Percentiles rank a stretch among this genome's conserved stretches.
phyloP scores from a whole-genome alignment of 768 basidiomycete genomes.

The Candolleomyces efflorescens region DNA sequence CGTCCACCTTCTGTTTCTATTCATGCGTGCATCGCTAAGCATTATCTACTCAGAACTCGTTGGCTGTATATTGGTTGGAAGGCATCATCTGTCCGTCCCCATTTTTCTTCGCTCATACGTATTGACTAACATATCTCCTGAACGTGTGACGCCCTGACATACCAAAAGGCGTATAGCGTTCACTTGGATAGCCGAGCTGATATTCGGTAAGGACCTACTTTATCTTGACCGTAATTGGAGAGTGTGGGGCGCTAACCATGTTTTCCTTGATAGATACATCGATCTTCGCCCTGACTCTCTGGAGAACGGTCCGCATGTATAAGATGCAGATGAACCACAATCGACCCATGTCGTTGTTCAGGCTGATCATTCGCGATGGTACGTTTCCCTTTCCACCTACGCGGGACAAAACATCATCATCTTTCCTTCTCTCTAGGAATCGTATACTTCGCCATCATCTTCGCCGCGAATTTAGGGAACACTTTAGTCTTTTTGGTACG shows the following conservation, averaged over 20 bases:
- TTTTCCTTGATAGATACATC: conserved; percentile 19
- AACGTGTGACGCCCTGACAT: neutral
- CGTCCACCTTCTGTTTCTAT: neutral
- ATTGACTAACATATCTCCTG: neutral
- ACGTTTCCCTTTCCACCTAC: neutral
- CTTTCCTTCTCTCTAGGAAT: conserved; percentile 17
- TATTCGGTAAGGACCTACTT: conserved; percentile 22
- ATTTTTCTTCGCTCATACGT: neutral
- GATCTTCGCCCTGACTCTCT: conserved; percentile 28
- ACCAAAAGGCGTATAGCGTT: conserved; percentile 27
- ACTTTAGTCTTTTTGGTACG: conserved; percentile 27
- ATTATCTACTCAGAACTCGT: conserved; percentile 20
- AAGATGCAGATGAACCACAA: conserved; percentile 6
- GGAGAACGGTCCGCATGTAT: conserved; percentile 18
- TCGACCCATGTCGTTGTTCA: conserved; percentile 17
- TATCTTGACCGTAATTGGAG: neutral
- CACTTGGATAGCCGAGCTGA: conserved; percentile 34
- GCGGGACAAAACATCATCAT: neutral
- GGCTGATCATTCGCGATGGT: conserved; percentile 31
- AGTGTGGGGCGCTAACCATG: neutral
- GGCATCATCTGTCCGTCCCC: conserved; percentile 19
- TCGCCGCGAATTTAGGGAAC: conserved; percentile 25
- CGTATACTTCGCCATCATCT: conserved; percentile 31
- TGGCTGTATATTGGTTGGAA: conserved; percentile 34
- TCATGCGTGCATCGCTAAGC: neutral